phyloP scores from a whole-genome alignment of 768 basidiomycete genomes.

The Lactarius vividus region DNA sequence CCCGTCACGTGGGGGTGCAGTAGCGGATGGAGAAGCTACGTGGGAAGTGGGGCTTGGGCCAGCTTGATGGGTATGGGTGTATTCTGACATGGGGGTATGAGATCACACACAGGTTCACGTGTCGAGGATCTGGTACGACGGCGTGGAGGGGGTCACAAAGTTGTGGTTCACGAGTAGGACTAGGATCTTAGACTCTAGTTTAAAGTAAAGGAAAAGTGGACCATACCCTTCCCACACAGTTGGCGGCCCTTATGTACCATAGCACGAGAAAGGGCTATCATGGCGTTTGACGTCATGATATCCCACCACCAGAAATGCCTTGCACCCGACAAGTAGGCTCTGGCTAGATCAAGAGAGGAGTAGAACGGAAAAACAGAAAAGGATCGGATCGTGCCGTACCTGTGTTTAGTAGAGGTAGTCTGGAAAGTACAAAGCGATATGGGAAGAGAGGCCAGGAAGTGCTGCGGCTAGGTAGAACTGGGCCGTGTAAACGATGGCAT shows the following conservation, averaged over 20 bases:
- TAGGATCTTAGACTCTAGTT: neutral
- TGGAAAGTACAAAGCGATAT: neutral
- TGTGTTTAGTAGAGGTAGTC: neutral
- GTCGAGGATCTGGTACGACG: neutral
- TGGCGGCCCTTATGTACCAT: neutral
- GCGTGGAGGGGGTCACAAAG: neutral
- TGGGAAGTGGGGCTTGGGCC: no score
- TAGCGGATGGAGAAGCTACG: neutral
- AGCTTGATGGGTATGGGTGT: neutral
- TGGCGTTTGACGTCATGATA: neutral
- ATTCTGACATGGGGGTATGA: neutral
- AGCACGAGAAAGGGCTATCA: neutral
- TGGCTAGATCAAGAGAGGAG: neutral
- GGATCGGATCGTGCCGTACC: neutral
- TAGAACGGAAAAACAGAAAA: neutral
- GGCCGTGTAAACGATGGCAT: no score
- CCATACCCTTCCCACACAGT: neutral
- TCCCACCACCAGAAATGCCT: neutral
- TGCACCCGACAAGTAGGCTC: neutral
- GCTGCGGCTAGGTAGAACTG: no score
- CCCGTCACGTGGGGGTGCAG: conserved; percentile 2
- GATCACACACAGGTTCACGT: neutral
- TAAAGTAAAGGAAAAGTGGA: neutral
- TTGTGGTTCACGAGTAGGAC: neutral
- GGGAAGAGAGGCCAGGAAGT: neutral